Percentiles rank a stretch among this genome's conserved stretches.
phyloP scores from a whole-genome alignment of 495 filamentous ascomycete species.

The Xylona heveae region DNA sequence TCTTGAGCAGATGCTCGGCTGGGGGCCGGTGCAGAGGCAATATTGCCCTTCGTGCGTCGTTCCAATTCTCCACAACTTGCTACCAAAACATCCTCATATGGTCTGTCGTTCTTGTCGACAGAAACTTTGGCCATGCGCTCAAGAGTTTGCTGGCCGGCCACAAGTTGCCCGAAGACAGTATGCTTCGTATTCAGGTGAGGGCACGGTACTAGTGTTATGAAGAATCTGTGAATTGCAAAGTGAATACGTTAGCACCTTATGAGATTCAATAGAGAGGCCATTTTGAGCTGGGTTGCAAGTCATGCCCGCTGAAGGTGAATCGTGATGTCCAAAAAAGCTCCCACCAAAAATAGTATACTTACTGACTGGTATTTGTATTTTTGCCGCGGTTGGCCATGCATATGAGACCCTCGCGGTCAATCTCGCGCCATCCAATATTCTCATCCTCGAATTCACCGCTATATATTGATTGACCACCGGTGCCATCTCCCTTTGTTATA shows the following conservation, averaged over 20 bases:
- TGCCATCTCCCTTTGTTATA: slow-evolving; percentile 20
- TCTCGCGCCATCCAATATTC: slow-evolving; percentile 21
- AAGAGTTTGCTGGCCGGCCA: slow-evolving; percentile 16
- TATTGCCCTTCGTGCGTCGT: slow-evolving; percentile 4
- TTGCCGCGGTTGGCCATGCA: slow-evolving; percentile 24
- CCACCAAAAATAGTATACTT: too few relatives aligned
- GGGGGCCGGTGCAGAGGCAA: too few relatives aligned
- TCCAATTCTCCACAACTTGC: slow-evolving; percentile 20
- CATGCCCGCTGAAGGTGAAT: too few relatives aligned
- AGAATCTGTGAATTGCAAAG: slow-evolving; percentile 17
- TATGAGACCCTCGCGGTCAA: slow-evolving; percentile 19
- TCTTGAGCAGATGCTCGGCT: slow-evolving; percentile 1
- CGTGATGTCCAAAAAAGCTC: too few relatives aligned
- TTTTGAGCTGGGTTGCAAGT: too few relatives aligned
- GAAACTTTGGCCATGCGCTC: slow-evolving; percentile 14
- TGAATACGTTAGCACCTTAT: too few relatives aligned
- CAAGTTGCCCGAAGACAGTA: slow-evolving; percentile 19
- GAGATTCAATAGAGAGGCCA: too few relatives aligned
- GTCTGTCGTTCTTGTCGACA: slow-evolving; percentile 18
- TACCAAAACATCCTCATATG: slow-evolving; percentile 15
- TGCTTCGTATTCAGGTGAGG: slow-evolving; percentile 19
- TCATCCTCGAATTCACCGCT: slow-evolving; percentile 20
- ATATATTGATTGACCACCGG: slow-evolving; percentile 19
- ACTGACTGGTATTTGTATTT: slow-evolving; percentile 22
- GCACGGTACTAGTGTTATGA: slow-evolving; percentile 21